Base-by-base conservation (phyloP, 805 yeast species). In the Kluyveromyces siamensis region DNA sequence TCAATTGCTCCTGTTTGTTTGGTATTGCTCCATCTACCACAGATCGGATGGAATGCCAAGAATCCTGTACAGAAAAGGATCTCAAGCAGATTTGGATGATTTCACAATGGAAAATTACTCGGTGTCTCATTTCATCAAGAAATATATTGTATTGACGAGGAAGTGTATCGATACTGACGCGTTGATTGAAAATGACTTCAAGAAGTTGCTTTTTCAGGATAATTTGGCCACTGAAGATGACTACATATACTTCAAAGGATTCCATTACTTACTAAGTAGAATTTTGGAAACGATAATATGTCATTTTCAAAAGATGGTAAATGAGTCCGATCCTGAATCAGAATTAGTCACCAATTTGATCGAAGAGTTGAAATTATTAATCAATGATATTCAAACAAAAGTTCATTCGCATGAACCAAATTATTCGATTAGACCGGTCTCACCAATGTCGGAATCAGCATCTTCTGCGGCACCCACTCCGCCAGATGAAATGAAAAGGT, bases 1-100 rank as follows among this genome's bases (percentile, higher is more conserved):
- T 13, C 62, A 59, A 44, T 39, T 59, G 16, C 33, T 60, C 38
- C 27, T 60, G 10, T 58, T 55, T 38, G 53, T 52, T 25, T 58
- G 63, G 58, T 53, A 52, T 43, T 49, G 55, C 10, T 44, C 54
- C 13, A 41, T 57, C 13, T 54, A 48, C 35, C 45, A 48, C 21
- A 30, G 25, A 25, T 40, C 41, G 11, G 44, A 46, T 25, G 48
- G 48, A 10, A 43, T 43, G 45, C 45, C 45, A n/a, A 43, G 33
- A 27, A 16, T 43, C 7, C 33, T 43, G 39, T 43, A 43, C 27
- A 43, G 45, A 43, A 37, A 27, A 10, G 45, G 39, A 7, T 18
- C 25, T 8, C 27, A 30, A 18, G 16, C 38, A n/a, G 39, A 36
- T 36, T 4, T 43, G 2, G 45, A 43, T 33, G 41, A 27, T 19